Conservation (phyloP, 225 moss, liverwort and hornwort species). For the Polytrichum formosum region DNA sequence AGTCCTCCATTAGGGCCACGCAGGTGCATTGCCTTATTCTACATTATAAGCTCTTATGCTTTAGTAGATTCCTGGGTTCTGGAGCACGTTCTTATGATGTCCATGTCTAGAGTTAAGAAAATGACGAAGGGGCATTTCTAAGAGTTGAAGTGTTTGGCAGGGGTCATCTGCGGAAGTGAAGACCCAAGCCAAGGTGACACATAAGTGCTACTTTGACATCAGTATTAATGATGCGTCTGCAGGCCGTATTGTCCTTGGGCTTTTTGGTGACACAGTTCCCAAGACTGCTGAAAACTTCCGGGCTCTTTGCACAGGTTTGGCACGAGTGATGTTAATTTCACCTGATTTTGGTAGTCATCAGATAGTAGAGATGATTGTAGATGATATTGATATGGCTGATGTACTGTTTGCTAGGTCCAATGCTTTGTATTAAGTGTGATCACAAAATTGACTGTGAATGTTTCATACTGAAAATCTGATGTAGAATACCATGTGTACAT, state of each 20-base stretch:
- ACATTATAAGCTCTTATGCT: neutral
- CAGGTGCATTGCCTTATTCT: conserved; percentile 24
- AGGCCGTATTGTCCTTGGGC: conserved; percentile 67
- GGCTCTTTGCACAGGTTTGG: conserved; percentile 76
- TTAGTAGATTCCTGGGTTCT: neutral
- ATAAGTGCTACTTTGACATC: conserved; percentile 84
- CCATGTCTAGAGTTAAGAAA: neutral
- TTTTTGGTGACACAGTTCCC: conserved; percentile 78
- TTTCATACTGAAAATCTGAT: too few relatives aligned
- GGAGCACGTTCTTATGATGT: neutral
- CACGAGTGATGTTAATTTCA: neutral
- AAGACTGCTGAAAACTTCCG: conserved; percentile 79
- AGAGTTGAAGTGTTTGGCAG: conserved; percentile 16
- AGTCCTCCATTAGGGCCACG: conserved; percentile 42
- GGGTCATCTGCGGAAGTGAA: conserved; percentile 47
- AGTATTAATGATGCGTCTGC: conserved; percentile 52
- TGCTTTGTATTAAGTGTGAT: too few relatives aligned
- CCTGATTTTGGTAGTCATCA: neutral
- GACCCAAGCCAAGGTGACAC: conserved; percentile 77
- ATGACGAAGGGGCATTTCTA: neutral
- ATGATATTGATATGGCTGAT: too few relatives aligned
- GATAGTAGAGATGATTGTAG: neutral
- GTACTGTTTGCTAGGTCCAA: too few relatives aligned
- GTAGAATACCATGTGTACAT: too few relatives aligned
- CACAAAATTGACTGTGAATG: too few relatives aligned